These are phyloP conservation scores for Melaleuca quinquenervia DNA, from an alignment of 345 rosid species.

Conservation along the genomic window DNA sequence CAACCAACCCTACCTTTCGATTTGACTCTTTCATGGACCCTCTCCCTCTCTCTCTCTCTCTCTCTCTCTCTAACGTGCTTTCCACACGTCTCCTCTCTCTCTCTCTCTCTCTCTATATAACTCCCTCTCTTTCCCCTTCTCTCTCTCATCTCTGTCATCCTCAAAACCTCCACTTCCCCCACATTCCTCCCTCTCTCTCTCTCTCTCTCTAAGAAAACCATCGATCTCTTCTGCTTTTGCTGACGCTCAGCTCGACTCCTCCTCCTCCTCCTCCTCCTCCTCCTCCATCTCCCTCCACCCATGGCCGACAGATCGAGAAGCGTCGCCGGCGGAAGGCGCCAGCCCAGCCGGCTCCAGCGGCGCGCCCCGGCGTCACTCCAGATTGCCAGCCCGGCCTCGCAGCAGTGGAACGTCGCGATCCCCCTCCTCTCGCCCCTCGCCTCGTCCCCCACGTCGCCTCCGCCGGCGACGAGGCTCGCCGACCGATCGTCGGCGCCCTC, in stretches of 20 bases:
- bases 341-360: slow-evolving; percentile 66
- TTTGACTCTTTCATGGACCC: not conserved
- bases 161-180: not conserved
- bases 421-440: slow-evolving; percentile 83
- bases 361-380: slow-evolving; percentile 65
- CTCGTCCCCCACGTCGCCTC: slow-evolving; percentile 43
- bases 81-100: not conserved
- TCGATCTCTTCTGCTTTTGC: not conserved
- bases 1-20: not conserved
- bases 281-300: not conserved
- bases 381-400: slow-evolving; percentile 28
- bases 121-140: too few species aligned
- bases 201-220: not conserved
- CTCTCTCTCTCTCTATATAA: not conserved
- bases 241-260: not conserved
- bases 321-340: slow-evolving; percentile 8
- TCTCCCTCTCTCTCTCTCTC: not conserved
- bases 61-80: not conserved
- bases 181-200: not conserved
- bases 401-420: slow-evolving; percentile 71
- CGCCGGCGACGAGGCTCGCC: slow-evolving; percentile 31
- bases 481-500: slow-evolving; percentile 14
- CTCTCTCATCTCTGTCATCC: not conserved
- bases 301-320: slow-evolving; percentile 22
- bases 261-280: not conserved